Evolutionary conservation across 2,329 filamentous ascomycete genomes (phyloP), one percentile per base, ranked within the genome.

Genomic region (Cladosporium sp.): DNA sequence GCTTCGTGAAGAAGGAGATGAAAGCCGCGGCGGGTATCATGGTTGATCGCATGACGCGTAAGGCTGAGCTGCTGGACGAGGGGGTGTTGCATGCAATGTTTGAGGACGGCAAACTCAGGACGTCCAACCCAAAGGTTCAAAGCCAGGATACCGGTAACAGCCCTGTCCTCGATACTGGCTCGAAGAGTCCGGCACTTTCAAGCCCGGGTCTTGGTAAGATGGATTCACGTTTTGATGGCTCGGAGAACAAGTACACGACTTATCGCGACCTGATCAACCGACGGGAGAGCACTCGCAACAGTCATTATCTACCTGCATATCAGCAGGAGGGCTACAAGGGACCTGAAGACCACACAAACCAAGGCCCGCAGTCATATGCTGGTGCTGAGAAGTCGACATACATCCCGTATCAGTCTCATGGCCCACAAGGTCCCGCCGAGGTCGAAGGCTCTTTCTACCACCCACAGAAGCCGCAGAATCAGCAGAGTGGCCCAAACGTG

Each of bases 41-140:
- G 82, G 81, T 89, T 0, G 77, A 81, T 54, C 80, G 86, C 49
- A 81, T 90, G 68, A 83, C 88, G 66, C 87, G 87, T 66, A 89
- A 89, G 75, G 86, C 86, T 12, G 68, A 71, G 70, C 75, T 89
- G 20, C 75, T 89, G 37, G 86, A 89, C 64, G 77, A 85, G 5
- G 86, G 86, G 15, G 77, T 83, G 17, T 75, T 89, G 49, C 81
- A 83, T 40, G 86, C 83, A 56, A 87, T 89, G 84, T 83, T 88
- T 66, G 80, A 87, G 64, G 76, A 86, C 60, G 85, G 85, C 47
- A 81, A 76, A 65, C 75, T 88, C 59, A 83, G 77, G 73, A 88
- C 85, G 0, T 69, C 83, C 60, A 81, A 80, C 62, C 78, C 78
- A 2, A 45, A 24, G 13, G 53, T 47, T 44, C 56, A 24, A 3